Conservation (phyloP, 768 basidiomycete species). For the Strobilomyces dryophilus region DNA sequence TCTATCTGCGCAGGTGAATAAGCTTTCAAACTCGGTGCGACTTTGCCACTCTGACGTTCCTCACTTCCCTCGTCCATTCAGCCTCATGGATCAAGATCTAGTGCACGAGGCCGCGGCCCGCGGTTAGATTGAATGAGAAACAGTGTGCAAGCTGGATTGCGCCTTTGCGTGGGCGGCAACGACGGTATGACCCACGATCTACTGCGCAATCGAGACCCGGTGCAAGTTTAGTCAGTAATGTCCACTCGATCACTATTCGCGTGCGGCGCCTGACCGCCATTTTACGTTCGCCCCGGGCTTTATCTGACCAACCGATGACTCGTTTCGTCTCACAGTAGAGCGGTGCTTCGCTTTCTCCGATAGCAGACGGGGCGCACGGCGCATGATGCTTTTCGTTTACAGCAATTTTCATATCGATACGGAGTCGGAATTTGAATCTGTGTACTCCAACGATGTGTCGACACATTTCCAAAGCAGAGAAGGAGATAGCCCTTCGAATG, state of each 20-base stretch:
- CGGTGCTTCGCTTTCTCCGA: constrained; percentile 3
- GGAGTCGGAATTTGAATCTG: too few relatives aligned
- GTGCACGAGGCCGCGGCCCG: constrained; percentile 19
- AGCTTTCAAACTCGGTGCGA: constrained; percentile 11
- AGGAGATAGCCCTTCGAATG: too few relatives aligned
- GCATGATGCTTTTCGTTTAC: not conserved
- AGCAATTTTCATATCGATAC: too few relatives aligned
- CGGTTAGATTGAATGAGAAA: constrained; percentile 1
- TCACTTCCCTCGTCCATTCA: constrained; percentile 3
- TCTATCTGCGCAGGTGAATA: constrained; percentile 9
- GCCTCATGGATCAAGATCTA: constrained; percentile 5
- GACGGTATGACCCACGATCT: not conserved
- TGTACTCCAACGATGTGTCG: too few relatives aligned
- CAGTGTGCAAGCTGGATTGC: not conserved
- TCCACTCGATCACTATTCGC: not conserved
- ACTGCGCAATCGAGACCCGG: not conserved
- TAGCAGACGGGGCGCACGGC: not conserved
- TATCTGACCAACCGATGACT: not conserved
- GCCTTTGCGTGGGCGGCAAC: constrained; percentile 1
- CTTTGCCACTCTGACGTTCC: constrained; percentile 8
- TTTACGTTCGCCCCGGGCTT: constrained; percentile 7
- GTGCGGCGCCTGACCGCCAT: not conserved
- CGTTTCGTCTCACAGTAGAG: constrained; percentile 11
- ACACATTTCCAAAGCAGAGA: too few relatives aligned
- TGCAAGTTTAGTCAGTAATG: not conserved